phyloP scores from a whole-genome alignment of 495 filamentous ascomycete genomes.

The Copromyces sp. region DNA sequence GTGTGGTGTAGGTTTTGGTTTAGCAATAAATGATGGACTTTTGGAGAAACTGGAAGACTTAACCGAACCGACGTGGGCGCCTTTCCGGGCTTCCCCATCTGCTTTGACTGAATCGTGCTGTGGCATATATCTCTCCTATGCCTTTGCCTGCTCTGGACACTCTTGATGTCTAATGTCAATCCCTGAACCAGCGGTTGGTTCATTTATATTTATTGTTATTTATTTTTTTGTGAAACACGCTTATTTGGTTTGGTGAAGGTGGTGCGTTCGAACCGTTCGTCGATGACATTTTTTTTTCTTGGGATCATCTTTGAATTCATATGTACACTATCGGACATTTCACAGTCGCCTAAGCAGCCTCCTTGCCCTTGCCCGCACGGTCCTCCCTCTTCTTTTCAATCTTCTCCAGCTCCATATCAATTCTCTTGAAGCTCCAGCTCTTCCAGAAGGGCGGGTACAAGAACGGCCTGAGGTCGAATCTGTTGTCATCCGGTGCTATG shows the following conservation, averaged over 20 bases:
- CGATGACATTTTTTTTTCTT: not conserved
- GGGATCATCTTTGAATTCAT: not conserved
- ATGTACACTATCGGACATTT: not conserved
- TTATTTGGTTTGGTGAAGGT: not conserved
- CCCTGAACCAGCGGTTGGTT: not conserved
- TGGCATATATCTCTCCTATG: not conserved
- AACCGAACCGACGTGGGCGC: too few species aligned
- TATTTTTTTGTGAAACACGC: not conserved
- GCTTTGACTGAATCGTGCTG: too few species aligned
- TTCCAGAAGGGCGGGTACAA: conserved; percentile 39
- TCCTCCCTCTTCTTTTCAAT: conserved; percentile 27
- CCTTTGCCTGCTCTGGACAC: not conserved
- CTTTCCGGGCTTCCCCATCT: too few species aligned
- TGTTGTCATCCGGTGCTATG: conserved; percentile 31
- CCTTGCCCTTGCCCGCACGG: conserved; percentile 6
- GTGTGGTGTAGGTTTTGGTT: not conserved
- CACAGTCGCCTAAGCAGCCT: not conserved
- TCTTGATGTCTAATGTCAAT: too few species aligned
- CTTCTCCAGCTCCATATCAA: conserved; percentile 32
- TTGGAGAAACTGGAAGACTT: not conserved
- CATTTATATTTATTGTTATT: not conserved
- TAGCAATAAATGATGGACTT: not conserved
- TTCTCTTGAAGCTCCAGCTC: conserved; percentile 43
- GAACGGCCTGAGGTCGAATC: conserved; percentile 58
- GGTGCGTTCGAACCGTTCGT: not conserved